phyloP scores from a whole-genome alignment of 306 rosid genomes.

The Cucumis melo region DNA sequence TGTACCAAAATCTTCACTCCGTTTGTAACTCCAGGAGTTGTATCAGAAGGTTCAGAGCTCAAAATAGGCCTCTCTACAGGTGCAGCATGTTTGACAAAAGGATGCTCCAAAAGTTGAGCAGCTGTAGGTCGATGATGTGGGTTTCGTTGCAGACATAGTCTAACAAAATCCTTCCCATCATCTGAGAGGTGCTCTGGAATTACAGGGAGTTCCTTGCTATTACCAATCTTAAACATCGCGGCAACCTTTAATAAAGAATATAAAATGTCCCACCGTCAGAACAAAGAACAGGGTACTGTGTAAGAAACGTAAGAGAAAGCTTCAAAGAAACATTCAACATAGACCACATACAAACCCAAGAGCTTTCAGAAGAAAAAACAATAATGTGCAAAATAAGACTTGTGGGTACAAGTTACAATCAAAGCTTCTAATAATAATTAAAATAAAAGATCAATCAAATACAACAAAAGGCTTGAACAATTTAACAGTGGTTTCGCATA shows the following conservation, averaged over 20 bases:
- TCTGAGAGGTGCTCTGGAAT: constrained; percentile 70
- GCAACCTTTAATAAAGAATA: constrained; percentile 51
- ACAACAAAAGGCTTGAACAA: background rate
- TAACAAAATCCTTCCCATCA: constrained; percentile 76
- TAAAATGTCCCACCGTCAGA: constrained; percentile 17
- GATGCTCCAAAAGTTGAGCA: constrained; percentile 65
- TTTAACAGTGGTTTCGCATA: background rate
- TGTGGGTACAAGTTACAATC: background rate
- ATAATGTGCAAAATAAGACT: background rate
- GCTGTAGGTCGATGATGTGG: constrained; percentile 66
- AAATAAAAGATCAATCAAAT: background rate
- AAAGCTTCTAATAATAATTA: background rate
- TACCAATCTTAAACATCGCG: constrained; percentile 89
- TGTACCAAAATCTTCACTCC: constrained; percentile 69
- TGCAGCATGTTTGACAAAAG: constrained; percentile 64
- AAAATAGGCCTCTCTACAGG: constrained; percentile 50
- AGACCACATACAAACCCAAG: background rate
- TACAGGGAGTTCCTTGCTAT: constrained; percentile 59
- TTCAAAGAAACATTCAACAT: background rate
- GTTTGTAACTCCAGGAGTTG: constrained; percentile 30
- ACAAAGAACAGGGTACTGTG: background rate
- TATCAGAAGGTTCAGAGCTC: constrained; percentile 37
- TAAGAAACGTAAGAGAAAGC: background rate
- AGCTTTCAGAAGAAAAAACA: background rate
- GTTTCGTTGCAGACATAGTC: constrained; percentile 67